Evolutionary conservation across 139 green algal species (phyloP), one percentile per base, ranked within the genome.

Genomic region (Micromonas pusilla): DNA sequence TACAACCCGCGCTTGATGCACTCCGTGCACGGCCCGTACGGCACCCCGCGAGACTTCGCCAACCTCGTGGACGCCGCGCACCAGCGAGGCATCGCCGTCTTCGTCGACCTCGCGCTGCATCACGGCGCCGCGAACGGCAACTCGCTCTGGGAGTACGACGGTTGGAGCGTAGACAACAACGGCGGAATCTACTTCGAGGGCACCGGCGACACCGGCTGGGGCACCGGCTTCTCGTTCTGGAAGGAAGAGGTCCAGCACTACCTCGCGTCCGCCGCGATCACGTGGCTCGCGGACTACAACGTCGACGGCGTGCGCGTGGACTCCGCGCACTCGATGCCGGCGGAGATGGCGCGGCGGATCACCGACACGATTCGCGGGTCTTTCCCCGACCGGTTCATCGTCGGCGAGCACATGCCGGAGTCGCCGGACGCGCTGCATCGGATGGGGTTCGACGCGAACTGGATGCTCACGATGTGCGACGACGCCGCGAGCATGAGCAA

Each of bases 141-240:
- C 71, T 79, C 60, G 1, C 74, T 91, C 31, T 91, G 85, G 86
- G 86, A 89, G 36, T 93, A 82, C 53, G 89, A 93, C 67, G 87
- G 89, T 36, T 88, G 82, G 83, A 62, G 64, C 6, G 33, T 5
- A 31, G 5, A 81, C 21, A 71, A 34, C 52, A 82, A 86, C 39
- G 85, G 87, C 32, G 89, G 89, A 21, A 86, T 93, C 71, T 93
- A 91, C 84, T 87, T 90, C 74, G 88, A 93, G 77, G 78, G 82
- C 1, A 83, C 73, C 0, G 79, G 72, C 39, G 88, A 92, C 82
- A 88, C 82, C 25, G 31, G 76, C 20, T 93, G 86, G 86, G 88
- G 89, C 26, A 65, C 84, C 6, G 72, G 76, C 6, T 90, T 87
- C 45, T 83, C 82, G 1, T 90, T 87, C 72, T 90, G 85, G 84